A percentile compares a stretch with the other conserved stretches of the same genome.
phyloP scores from a whole-genome alignment of 1,284 basidiomycete genomes.

The Austroboletus novae-zelandiae region DNA sequence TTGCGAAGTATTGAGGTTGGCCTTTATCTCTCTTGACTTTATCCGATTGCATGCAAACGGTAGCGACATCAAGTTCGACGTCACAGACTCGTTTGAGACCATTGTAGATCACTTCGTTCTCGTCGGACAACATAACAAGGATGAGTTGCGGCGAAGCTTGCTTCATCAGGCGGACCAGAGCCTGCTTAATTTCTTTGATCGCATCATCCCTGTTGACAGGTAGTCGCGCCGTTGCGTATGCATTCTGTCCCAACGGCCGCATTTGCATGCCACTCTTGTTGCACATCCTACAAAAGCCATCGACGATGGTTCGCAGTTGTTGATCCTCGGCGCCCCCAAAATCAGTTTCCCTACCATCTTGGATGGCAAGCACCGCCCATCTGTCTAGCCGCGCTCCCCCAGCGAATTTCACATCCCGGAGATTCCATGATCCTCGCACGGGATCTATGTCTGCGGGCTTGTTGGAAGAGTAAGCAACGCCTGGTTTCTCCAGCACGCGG shows the following conservation, averaged over 20 bases:
- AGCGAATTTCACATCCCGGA: conserved; percentile 60
- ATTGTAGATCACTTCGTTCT: conserved; percentile 67
- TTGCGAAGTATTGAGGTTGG: conserved; percentile 37
- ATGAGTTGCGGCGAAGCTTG: conserved; percentile 33
- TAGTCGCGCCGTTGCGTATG: conserved; percentile 7
- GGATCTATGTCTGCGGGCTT: conserved; percentile 42
- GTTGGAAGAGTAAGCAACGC: conserved; percentile 52
- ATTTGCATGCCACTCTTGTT: conserved; percentile 54
- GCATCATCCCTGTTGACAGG: conserved; percentile 9
- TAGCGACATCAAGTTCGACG: conserved; percentile 58
- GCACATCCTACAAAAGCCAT: conserved; percentile 56
- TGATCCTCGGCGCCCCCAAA: conserved; percentile 45
- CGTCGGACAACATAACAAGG: conserved; percentile 61
- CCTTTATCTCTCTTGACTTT: conserved; percentile 53
- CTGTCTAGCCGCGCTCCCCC: conserved; percentile 48
- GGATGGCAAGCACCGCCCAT: conserved; percentile 66
- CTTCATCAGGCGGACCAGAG: conserved; percentile 23
- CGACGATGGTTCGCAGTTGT: conserved; percentile 43
- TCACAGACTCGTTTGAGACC: conserved; percentile 73
- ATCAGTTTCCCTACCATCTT: conserved; percentile 48
- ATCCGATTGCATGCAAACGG: conserved; percentile 62
- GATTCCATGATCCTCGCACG: conserved; percentile 65
- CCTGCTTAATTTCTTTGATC: conserved; percentile 20
- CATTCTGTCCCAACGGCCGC: neutral
- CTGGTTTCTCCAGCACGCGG: conserved; percentile 60